Conservation (phyloP, 257 asterid species). For the Capsicum rhomboideum region DNA sequence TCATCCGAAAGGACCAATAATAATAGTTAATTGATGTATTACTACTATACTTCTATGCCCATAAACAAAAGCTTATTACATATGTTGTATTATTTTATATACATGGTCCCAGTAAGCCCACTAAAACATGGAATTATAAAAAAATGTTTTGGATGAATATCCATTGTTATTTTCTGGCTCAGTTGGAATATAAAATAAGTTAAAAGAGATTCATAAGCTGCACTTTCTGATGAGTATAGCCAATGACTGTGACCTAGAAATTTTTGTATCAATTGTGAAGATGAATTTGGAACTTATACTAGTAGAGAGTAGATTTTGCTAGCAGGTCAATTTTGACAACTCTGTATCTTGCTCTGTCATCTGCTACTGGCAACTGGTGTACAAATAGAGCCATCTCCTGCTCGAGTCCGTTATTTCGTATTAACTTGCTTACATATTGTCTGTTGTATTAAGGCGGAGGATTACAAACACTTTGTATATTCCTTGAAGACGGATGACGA, state of each 20-base stretch:
- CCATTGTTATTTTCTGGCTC: background rate
- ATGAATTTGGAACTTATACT: background rate
- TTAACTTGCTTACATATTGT: background rate
- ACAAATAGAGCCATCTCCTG: background rate
- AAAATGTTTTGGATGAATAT: background rate
- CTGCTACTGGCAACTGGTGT: background rate
- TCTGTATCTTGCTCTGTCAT: background rate
- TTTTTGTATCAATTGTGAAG: background rate
- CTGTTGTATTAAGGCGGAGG: slow-evolving; percentile 23
- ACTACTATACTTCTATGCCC: background rate
- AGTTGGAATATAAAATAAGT: background rate
- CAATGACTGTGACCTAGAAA: background rate
- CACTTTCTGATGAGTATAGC: background rate
- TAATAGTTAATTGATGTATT: background rate
- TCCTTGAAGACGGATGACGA: slow-evolving; percentile 19
- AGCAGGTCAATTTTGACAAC: background rate
- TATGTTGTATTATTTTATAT: background rate
- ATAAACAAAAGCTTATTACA: background rate
- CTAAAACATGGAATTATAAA: background rate
- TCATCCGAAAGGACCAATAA: background rate
- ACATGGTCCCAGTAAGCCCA: background rate
- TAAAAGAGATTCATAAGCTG: background rate
- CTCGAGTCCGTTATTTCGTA: background rate
- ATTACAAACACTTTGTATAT: slow-evolving; percentile 24
- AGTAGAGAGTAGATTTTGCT: background rate